Evolutionary conservation across 306 rosid genomes (phyloP).

Genomic region (Sindora glabra): DNA sequence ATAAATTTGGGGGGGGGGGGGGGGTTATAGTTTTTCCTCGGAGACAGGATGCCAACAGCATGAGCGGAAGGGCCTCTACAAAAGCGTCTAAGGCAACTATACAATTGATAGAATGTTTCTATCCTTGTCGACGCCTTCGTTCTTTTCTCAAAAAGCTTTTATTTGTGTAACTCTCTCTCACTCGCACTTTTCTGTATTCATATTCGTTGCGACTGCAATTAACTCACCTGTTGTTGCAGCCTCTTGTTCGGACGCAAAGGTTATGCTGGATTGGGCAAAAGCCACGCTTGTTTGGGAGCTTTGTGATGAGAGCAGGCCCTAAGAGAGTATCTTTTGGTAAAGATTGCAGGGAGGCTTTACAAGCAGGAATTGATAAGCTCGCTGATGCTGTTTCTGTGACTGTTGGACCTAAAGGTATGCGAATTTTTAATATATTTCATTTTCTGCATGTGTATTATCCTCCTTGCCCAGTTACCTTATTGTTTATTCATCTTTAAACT

Average conservation of each 20-base stretch:
- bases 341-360: slow-evolving; percentile 65
- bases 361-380: slow-evolving; percentile 77
- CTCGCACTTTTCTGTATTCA: background rate
- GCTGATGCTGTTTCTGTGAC: slow-evolving; percentile 97
- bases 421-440: background rate
- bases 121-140: slow-evolving; percentile 14
- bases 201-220: background rate
- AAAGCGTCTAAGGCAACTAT: too few relatives aligned
- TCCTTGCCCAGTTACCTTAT: too few relatives aligned
- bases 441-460: too few relatives aligned
- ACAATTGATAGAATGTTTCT: slow-evolving; percentile 7
- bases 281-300: background rate
- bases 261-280: slow-evolving; percentile 31
- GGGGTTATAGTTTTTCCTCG: too few relatives aligned
- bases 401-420: slow-evolving; percentile 82
- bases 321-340: slow-evolving; percentile 62
- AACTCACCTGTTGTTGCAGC: slow-evolving; percentile 29
- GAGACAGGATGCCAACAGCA: too few relatives aligned
- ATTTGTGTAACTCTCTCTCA: slow-evolving; percentile 25
- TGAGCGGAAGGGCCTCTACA: too few relatives aligned
- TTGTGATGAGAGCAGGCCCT: slow-evolving; percentile 59
- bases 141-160: slow-evolving; percentile 17
- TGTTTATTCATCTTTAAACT: background rate
- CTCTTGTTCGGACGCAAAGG: slow-evolving; percentile 22
- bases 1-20: too few relatives aligned